Conservation (phyloP, 169 alveolate genomes). For the Besnoitia besnoiti region DNA sequence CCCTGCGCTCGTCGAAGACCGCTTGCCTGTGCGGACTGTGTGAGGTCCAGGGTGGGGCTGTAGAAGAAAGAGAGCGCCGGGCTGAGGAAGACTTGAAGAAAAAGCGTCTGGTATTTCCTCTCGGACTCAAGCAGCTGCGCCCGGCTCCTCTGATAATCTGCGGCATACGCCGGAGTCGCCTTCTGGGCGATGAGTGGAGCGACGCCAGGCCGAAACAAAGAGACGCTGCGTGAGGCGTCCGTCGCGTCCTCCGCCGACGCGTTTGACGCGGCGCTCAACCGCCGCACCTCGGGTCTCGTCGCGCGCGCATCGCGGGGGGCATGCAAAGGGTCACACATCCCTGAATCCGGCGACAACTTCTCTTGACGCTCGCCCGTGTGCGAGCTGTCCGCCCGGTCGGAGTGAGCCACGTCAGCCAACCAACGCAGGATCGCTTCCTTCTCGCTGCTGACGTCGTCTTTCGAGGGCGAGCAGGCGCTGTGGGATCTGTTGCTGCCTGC, state of each 20-base stretch:
- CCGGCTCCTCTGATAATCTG: not conserved
- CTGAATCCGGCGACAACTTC: too few relatives aligned
- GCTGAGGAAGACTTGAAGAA: not conserved
- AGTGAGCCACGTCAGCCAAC: not conserved
- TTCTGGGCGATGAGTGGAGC: not conserved
- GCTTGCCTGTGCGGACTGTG: not conserved
- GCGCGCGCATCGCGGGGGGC: too few relatives aligned
- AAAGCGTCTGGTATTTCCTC: not conserved
- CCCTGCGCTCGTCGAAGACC: not conserved
- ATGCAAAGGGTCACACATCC: too few relatives aligned
- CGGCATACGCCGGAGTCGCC: not conserved
- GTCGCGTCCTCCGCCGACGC: not conserved
- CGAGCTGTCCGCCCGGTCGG: too few relatives aligned
- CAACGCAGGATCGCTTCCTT: not conserved
- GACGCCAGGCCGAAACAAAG: not conserved
- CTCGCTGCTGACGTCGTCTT: too few relatives aligned
- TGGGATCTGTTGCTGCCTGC: too few relatives aligned
- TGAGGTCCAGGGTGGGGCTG: not conserved
- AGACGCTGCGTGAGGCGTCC: not conserved
- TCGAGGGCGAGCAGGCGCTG: not conserved
- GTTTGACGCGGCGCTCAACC: not conserved
- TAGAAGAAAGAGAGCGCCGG: conserved; percentile 16
- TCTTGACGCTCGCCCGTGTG: too few relatives aligned
- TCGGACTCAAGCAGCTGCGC: not conserved
- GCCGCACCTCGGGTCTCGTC: too few relatives aligned